A percentile compares a stretch with the other conserved stretches of the same genome.
Evolutionary conservation across 345 rosid genomes (phyloP).

Genomic region (Acer yangbiense): DNA sequence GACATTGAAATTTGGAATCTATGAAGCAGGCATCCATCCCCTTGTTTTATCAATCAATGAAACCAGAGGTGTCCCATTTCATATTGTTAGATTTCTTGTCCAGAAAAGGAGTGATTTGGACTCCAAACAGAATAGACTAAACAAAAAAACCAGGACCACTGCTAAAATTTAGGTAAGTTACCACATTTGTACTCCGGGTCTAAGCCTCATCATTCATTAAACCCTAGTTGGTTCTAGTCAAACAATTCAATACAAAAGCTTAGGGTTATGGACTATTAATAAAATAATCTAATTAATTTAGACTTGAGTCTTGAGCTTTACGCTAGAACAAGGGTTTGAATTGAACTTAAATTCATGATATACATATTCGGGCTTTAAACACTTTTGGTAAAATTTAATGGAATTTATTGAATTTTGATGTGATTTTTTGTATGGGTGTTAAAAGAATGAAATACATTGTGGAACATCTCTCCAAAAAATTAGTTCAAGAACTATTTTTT

Average conservation of each 20-base stretch:
- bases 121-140: background rate
- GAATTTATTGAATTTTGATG: no score
- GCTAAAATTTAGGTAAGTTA: slow-evolving; percentile 18
- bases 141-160: background rate
- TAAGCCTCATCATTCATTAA: no score
- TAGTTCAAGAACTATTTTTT: no score
- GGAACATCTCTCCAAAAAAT: no score
- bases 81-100: background rate
- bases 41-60: background rate
- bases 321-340: background rate
- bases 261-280: background rate
- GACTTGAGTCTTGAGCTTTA: background rate
- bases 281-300: no score
- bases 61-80: background rate
- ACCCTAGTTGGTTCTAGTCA: background rate
- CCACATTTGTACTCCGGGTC: background rate
- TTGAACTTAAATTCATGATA: no score
- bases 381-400: no score
- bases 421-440: no score
- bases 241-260: background rate
- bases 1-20: background rate
- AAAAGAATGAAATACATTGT: no score
- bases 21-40: background rate
- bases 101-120: background rate
- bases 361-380: no score